Evolutionary conservation across 345 rosid genomes (phyloP).

Genomic region (Limnanthes douglasii): DNA sequence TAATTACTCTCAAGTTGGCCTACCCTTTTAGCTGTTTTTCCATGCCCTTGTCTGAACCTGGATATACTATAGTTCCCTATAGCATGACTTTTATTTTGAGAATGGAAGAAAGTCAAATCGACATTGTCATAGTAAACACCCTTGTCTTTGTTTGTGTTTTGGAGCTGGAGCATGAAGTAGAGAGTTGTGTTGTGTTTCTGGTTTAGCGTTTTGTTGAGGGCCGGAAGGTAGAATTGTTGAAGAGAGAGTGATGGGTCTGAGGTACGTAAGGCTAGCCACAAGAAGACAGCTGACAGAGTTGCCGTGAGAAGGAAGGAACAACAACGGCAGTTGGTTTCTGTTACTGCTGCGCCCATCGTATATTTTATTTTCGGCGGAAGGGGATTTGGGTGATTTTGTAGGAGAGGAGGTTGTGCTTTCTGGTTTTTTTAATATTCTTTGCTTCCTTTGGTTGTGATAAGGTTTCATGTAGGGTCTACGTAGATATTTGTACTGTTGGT

Average conservation of each 20-base stretch:
- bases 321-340: conserved; percentile 22
- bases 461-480: too few relatives aligned
- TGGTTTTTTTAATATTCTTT: too few relatives aligned
- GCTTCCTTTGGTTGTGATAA: too few relatives aligned
- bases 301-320: conserved; percentile 42
- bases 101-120: conserved; percentile 24
- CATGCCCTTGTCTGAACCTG: conserved; percentile 40
- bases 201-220: conserved; percentile 29
- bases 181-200: conserved; percentile 17
- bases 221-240: conserved; percentile 32
- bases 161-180: conserved; percentile 26
- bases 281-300: conserved; percentile 46
- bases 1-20: conserved; percentile 8
- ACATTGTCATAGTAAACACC: conserved; percentile 54
- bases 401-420: too few relatives aligned
- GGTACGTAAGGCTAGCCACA: conserved; percentile 63
- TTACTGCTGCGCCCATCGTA: conserved; percentile 15
- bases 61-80: conserved; percentile 14
- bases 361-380: too few relatives aligned
- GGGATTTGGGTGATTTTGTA: too few relatives aligned
- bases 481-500: too few relatives aligned
- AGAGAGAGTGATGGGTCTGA: conserved; percentile 41
- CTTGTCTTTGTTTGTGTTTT: conserved; percentile 55
- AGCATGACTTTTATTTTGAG: background rate
- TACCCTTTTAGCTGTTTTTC: conserved; percentile 41